phyloP scores from a whole-genome alignment of 1,284 basidiomycete genomes.

The Melampsora americana region DNA sequence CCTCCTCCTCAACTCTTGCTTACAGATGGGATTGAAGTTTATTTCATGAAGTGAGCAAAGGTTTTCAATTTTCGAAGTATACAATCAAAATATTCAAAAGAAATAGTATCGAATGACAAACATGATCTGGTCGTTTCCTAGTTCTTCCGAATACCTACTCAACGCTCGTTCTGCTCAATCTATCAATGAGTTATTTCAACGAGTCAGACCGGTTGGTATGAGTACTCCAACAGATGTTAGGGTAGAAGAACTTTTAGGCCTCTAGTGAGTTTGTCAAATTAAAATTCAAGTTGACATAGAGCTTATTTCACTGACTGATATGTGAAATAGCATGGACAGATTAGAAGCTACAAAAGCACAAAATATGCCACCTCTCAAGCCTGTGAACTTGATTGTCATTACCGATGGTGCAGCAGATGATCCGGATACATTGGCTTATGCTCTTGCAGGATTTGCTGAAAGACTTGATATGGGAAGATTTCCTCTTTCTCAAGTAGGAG shows the following conservation, averaged over 20 bases:
- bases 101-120: background rate
- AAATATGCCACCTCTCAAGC: conserved; percentile 58
- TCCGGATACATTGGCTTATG: conserved; percentile 54
- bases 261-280: conserved; percentile 18
- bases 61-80: background rate
- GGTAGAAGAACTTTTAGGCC: conserved; percentile 29
- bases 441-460: conserved; percentile 59
- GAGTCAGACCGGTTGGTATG: conserved; percentile 31
- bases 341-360: conserved; percentile 51
- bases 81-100: too few species aligned
- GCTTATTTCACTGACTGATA: too few species aligned
- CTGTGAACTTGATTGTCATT: conserved; percentile 63
- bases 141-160: conserved; percentile 32
- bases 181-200: conserved; percentile 16
- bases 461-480: conserved; percentile 59
- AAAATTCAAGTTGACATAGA: too few species aligned
- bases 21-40: conserved; percentile 41
- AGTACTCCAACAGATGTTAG: conserved; percentile 43
- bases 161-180: conserved; percentile 24
- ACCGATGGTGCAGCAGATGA: conserved; percentile 64
- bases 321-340: conserved; percentile 17
- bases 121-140: background rate
- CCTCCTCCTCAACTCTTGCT: background rate
- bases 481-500: conserved; percentile 59
- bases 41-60: conserved; percentile 41